Conservation (phyloP, 495 filamentous ascomycete genomes). For the Trichoderma orchidacearum region DNA sequence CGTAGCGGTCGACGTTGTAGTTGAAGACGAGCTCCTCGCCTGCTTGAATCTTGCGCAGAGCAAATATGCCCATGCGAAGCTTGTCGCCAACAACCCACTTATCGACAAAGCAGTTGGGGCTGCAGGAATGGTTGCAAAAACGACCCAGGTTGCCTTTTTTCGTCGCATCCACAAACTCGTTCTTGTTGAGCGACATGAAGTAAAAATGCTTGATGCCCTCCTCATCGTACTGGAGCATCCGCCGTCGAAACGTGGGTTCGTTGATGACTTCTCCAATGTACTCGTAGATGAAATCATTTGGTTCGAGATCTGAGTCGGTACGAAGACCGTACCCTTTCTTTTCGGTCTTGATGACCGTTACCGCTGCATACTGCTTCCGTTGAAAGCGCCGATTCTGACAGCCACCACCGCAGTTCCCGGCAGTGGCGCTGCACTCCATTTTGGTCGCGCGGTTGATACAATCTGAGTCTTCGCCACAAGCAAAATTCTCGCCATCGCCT, state of each 20-base stretch:
- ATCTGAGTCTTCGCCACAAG: conserved; percentile 93
- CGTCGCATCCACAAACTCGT: conserved; percentile 95
- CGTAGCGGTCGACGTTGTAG: conserved; percentile 98
- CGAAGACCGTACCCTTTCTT: conserved; percentile 94
- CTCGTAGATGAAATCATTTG: conserved; percentile 89
- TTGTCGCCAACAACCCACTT: conserved; percentile 99
- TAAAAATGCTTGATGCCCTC: conserved; percentile 99
- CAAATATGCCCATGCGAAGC: conserved; percentile 98
- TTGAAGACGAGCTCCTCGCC: conserved; percentile 99
- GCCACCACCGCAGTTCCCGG: conserved; percentile 71
- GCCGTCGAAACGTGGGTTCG: conserved; percentile 70
- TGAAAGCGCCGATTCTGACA: conserved; percentile 97
- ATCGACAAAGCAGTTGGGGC: conserved; percentile 97
- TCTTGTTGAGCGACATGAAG: conserved; percentile 97
- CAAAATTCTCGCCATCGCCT: conserved; percentile 65
- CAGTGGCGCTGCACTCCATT: conserved; percentile 79
- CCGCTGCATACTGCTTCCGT: conserved; percentile 73
- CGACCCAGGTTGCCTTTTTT: conserved; percentile 92
- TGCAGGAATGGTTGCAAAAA: conserved; percentile 99
- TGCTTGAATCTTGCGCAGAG: conserved; percentile 67
- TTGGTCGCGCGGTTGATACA: conserved; percentile 98
- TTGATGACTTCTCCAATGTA: conserved; percentile 98
- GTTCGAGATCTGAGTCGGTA: conserved; percentile 57
- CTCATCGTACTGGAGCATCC: conserved; percentile 83
- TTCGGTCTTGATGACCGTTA: conserved; percentile 91